These are phyloP conservation scores for Aspergillus puulaauensis DNA, from an alignment of 2,329 filamentous ascomycete species.

Conservation along the genomic window DNA sequence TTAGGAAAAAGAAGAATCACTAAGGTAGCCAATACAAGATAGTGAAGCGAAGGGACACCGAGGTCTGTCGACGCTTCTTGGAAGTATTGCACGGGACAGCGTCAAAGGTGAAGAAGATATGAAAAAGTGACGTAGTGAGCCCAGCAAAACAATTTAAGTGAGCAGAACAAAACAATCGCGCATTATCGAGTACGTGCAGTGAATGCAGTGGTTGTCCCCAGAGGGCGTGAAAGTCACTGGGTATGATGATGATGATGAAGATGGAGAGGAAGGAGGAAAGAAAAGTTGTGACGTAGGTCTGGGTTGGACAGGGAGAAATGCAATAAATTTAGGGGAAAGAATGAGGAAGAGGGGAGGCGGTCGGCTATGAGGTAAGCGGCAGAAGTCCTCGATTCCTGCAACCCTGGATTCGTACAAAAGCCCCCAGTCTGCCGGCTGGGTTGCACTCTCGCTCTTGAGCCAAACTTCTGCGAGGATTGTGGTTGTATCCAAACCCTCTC, in stretches of 20 bases:
- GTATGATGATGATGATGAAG: constrained; percentile 10
- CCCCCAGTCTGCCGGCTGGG: constrained; percentile 15
- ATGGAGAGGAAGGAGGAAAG: constrained; percentile 23
- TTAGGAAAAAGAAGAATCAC: constrained; percentile 15
- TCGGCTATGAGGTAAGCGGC: constrained; percentile 25
- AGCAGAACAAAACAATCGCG: constrained; percentile 15
- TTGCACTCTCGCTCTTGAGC: constrained; percentile 13
- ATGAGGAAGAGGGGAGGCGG: constrained; percentile 25
- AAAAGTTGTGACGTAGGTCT: constrained; percentile 40
- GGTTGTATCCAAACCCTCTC: constrained; percentile 5
- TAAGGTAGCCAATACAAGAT: constrained; percentile 16
- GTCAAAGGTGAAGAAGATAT: not conserved
- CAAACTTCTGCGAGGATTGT: not conserved
- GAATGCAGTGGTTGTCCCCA: constrained; percentile 5
- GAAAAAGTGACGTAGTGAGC: constrained; percentile 32
- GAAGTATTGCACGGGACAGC: not conserved
- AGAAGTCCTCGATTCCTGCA: constrained; percentile 20
- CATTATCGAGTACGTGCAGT: constrained; percentile 10
- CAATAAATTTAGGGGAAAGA: constrained; percentile 26
- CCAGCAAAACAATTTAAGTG: constrained; percentile 29
- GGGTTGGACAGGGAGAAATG: constrained; percentile 29
- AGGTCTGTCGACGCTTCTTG: constrained; percentile 1
- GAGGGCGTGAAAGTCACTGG: constrained; percentile 7
- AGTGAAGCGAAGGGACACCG: not conserved
- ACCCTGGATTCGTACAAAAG: constrained; percentile 25